Percentiles rank a stretch among this genome's conserved stretches.
Conservation (phyloP, 805 yeast species). For the Candida krabiensis region DNA sequence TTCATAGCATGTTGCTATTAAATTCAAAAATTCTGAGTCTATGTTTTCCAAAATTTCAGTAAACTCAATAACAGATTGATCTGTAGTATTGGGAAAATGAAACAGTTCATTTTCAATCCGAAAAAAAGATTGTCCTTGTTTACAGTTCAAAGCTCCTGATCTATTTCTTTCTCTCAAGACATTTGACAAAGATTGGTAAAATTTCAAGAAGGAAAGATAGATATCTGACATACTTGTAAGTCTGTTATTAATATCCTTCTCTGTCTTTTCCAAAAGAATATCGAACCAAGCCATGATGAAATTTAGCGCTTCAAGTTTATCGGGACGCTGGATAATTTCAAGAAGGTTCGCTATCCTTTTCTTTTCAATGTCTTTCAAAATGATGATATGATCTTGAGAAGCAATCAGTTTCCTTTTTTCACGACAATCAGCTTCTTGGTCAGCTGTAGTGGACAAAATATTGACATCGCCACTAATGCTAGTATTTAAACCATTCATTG, state of each 20-base stretch:
- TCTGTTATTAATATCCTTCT: neutral
- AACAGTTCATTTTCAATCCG: neutral
- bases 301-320: neutral
- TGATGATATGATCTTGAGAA: too few species aligned
- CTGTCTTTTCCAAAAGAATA: neutral
- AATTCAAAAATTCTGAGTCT: neutral
- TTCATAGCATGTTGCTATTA: neutral
- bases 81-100: slow-evolving; percentile 2
- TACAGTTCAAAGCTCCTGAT: too few species aligned
- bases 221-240: neutral
- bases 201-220: slow-evolving; percentile 1
- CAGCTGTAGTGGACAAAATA: too few species aligned
- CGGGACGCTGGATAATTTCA: neutral
- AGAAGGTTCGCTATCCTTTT: neutral
- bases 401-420: too few species aligned
- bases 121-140: neutral
- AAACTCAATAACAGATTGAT: neutral
- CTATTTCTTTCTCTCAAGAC: neutral
- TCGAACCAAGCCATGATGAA: neutral
- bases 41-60: neutral
- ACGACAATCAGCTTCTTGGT: too few species aligned
- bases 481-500: too few species aligned
- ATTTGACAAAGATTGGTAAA: slow-evolving; percentile 2
- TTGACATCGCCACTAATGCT: too few species aligned
- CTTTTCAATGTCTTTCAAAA: too few species aligned